Evolutionary conservation across 805 yeast species (phyloP).

Genomic region (Jamesozyma gamospora): DNA sequence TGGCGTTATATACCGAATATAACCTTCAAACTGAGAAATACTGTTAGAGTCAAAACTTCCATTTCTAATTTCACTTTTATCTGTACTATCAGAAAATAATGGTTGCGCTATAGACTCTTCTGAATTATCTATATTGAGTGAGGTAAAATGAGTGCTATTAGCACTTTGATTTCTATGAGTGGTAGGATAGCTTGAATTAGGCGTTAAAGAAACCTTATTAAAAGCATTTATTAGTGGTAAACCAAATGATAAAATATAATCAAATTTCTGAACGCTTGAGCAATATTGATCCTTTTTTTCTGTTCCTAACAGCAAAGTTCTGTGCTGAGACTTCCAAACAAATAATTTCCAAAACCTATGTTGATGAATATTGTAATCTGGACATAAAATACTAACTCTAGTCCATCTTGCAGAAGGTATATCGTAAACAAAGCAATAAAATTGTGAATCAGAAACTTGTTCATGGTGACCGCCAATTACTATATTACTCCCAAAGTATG

Average conservation of each 20-base stretch:
- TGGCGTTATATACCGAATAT: slow-evolving; percentile 68
- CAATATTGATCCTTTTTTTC: slow-evolving; percentile 16
- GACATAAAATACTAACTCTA: slow-evolving; percentile 42
- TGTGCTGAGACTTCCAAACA: slow-evolving; percentile 73
- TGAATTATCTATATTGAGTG: background rate
- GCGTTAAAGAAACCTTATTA: slow-evolving; percentile 10
- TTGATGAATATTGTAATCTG: slow-evolving; percentile 42
- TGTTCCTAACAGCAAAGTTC: slow-evolving; percentile 50
- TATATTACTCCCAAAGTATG: slow-evolving; percentile 55
- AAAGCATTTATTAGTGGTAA: slow-evolving; percentile 44
- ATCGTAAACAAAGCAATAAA: slow-evolving; percentile 25
- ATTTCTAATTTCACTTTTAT: background rate
- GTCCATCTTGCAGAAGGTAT: slow-evolving; percentile 45
- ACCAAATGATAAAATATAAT: slow-evolving; percentile 39
- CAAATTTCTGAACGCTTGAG: slow-evolving; percentile 35
- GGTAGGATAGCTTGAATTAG: background rate
- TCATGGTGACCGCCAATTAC: slow-evolving; percentile 53
- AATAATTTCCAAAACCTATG: slow-evolving; percentile 59
- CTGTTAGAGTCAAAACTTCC: slow-evolving; percentile 10
- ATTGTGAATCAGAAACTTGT: slow-evolving; percentile 26
- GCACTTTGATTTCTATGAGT: background rate
- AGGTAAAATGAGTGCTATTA: no score
- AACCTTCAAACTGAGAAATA: slow-evolving; percentile 45
- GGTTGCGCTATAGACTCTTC: slow-evolving; percentile 5
- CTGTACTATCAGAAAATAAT: slow-evolving; percentile 2